A percentile compares a stretch with the other conserved stretches of the same genome.
Evolutionary conservation across 352 stramenopile genomes (phyloP).

Genomic region (Blastocystis sp.): DNA sequence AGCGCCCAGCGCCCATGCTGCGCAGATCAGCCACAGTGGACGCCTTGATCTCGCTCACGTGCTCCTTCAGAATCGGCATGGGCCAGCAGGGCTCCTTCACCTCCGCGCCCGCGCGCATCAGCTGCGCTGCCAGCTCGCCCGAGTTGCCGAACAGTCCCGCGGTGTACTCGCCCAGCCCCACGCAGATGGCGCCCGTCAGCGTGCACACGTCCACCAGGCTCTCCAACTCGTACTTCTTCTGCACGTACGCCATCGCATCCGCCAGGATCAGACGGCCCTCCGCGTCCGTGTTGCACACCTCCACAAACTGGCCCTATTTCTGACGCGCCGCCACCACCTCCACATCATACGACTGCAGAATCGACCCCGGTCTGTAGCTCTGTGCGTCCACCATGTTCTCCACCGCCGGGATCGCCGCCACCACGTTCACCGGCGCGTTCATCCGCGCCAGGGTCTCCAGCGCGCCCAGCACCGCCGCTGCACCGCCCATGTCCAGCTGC

Average conservation of each 20-base stretch:
- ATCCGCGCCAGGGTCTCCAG: conserved; percentile 74
- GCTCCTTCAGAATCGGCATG: conserved; percentile 82
- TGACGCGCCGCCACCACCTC: neutral
- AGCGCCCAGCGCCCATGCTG: conserved; percentile 73
- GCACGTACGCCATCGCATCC: conserved; percentile 80
- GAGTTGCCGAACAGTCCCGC: conserved; percentile 87
- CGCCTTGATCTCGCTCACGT: conserved; percentile 79
- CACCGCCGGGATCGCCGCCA: conserved; percentile 71
- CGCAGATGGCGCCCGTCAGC: conserved; percentile 84
- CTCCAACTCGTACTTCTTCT: conserved; percentile 83
- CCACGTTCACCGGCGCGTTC: conserved; percentile 69
- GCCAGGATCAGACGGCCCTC: conserved; percentile 85
- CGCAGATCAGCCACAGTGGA: conserved; percentile 63
- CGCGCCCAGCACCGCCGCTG: conserved; percentile 80
- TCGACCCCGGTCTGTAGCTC: conserved; percentile 68
- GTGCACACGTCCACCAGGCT: conserved; percentile 89
- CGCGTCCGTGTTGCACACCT: conserved; percentile 87
- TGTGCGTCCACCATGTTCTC: conserved; percentile 72
- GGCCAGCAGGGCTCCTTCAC: conserved; percentile 84
- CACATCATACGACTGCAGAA: conserved; percentile 71
- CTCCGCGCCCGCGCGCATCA: conserved; percentile 76
- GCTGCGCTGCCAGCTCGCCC: conserved; percentile 78
- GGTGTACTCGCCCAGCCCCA: conserved; percentile 79
- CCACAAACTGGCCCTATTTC: conserved; percentile 79
- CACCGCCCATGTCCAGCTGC: conserved; percentile 87